phyloP scores from a whole-genome alignment of 2,329 filamentous ascomycete genomes.

The Colletotrichum sp. region DNA sequence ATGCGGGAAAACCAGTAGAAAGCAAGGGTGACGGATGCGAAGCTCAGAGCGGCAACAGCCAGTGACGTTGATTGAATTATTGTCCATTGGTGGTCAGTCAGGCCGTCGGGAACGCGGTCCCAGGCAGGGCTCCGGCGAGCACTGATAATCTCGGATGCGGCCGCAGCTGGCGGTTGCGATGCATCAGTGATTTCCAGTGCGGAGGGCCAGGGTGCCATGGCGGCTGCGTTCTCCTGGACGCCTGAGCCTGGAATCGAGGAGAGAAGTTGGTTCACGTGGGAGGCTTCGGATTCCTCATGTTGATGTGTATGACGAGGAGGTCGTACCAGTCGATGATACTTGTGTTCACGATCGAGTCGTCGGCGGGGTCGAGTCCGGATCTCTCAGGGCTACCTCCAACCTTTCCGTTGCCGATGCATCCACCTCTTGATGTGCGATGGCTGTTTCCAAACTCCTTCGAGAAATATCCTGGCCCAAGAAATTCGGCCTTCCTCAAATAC shows the following conservation, averaged over 20 bases:
- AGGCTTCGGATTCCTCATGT: slow-evolving; percentile 20
- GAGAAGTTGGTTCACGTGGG: slow-evolving; percentile 7
- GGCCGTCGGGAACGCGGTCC: slow-evolving; percentile 3
- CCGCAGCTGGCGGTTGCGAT: background rate
- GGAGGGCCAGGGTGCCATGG: slow-evolving; percentile 13
- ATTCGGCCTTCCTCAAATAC: background rate
- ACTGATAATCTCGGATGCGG: background rate
- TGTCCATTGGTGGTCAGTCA: slow-evolving; percentile 14
- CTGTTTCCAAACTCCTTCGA: background rate
- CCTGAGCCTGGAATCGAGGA: background rate
- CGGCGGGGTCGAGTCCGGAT: background rate
- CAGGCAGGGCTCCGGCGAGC: background rate
- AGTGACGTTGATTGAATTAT: slow-evolving; percentile 36
- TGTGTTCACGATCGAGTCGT: background rate
- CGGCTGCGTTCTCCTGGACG: background rate
- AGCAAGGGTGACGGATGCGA: slow-evolving; percentile 59
- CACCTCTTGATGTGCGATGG: background rate
- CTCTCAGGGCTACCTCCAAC: background rate
- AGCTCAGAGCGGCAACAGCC: slow-evolving; percentile 53
- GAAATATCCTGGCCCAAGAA: background rate
- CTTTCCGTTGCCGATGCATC: background rate
- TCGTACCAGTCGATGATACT: background rate
- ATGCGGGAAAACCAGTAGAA: slow-evolving; percentile 78
- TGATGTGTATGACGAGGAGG: background rate
- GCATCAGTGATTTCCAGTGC: background rate